Evolutionary conservation across 768 basidiomycete genomes (phyloP).

Genomic region (Rhodocollybia butyracea): DNA sequence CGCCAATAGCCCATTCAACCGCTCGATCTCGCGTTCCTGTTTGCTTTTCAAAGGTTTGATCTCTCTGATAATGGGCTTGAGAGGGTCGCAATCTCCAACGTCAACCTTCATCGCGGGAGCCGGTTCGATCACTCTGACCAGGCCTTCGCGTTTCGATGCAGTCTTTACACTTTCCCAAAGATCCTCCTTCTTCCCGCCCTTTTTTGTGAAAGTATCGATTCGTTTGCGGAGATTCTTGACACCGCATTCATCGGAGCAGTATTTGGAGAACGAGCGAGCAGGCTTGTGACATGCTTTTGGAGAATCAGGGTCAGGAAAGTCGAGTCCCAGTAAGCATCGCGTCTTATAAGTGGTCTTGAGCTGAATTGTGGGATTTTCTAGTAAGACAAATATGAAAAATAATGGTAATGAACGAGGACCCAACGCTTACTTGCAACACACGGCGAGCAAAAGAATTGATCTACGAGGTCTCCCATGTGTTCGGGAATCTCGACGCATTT

Average conservation of each 20-base stretch:
- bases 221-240: constrained; percentile 66
- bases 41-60: constrained; percentile 42
- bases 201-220: constrained; percentile 58
- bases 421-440: constrained; percentile 67
- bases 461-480: constrained; percentile 80
- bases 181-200: constrained; percentile 57
- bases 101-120: constrained; percentile 19
- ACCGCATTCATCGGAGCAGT: constrained; percentile 89
- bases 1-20: constrained; percentile 51
- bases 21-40: constrained; percentile 51
- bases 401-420: neutral
- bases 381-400: constrained; percentile 3
- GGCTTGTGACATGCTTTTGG: constrained; percentile 75
- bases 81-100: constrained; percentile 12
- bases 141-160: constrained; percentile 67
- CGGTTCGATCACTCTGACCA: constrained; percentile 43
- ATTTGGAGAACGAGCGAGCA: constrained; percentile 82
- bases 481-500: constrained; percentile 82
- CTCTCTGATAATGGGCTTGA: constrained; percentile 10
- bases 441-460: constrained; percentile 86
- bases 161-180: constrained; percentile 76
- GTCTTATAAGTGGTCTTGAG: constrained; percentile 77
- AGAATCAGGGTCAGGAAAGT: constrained; percentile 59
- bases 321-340: constrained; percentile 70
- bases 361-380: constrained; percentile 57